Percentiles rank a stretch among this genome's conserved stretches.
Conservation (phyloP, 169 alveolate species). For the Ichthyophthirius multifiliis region DNA sequence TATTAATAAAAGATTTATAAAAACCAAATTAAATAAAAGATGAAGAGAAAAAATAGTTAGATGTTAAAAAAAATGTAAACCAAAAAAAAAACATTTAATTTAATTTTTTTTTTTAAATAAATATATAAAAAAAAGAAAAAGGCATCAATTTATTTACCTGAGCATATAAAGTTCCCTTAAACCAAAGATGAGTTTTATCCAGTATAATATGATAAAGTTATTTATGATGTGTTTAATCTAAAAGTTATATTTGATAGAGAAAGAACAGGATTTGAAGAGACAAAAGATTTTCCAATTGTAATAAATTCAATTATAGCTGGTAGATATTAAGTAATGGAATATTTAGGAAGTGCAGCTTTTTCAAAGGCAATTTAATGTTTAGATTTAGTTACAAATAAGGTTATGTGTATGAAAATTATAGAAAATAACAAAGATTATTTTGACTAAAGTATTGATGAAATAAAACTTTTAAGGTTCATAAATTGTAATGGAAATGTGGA, state of each 20-base stretch:
- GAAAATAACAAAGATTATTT: slow-evolving; percentile 92
- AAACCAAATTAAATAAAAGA: not conserved
- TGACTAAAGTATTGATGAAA: slow-evolving; percentile 92
- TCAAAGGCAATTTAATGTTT: slow-evolving; percentile 86
- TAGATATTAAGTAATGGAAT: slow-evolving; percentile 84
- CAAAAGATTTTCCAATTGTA: slow-evolving; percentile 87
- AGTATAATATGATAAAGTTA: slow-evolving; percentile 76
- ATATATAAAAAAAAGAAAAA: not conserved
- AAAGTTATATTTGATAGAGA: slow-evolving; percentile 90
- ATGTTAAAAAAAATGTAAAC: not conserved
- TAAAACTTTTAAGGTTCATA: slow-evolving; percentile 84
- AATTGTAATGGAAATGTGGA: slow-evolving; percentile 85
- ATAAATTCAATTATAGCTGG: slow-evolving; percentile 86
- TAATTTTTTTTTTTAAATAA: not conserved
- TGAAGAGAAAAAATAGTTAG: not conserved
- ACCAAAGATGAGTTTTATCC: slow-evolving; percentile 80
- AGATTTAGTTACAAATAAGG: slow-evolving; percentile 76
- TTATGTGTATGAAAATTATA: slow-evolving; percentile 91
- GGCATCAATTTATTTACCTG: slow-evolving; percentile 49
- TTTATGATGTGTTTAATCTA: slow-evolving; percentile 82
- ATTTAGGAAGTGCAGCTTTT: slow-evolving; percentile 87
- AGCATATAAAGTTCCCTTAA: slow-evolving; percentile 67
- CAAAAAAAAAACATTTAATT: not conserved
- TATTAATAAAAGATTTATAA: slow-evolving; percentile 5
- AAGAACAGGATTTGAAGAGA: slow-evolving; percentile 88